A percentile compares a stretch with the other conserved stretches of the same genome.
Conservation (phyloP, 768 basidiomycete genomes). For the Hericium alpestre region DNA sequence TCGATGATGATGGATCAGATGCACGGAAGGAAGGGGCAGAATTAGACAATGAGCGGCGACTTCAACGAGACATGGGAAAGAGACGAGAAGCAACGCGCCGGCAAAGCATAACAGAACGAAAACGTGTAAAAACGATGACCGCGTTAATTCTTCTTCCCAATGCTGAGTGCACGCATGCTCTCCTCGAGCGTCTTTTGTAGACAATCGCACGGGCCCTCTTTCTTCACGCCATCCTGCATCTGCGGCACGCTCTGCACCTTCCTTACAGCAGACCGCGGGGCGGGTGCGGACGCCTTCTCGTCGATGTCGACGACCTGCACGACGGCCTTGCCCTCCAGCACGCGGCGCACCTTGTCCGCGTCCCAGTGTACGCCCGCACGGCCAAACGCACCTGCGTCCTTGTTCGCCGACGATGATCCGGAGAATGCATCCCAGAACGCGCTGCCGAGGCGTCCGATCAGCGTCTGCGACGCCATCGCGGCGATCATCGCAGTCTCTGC, state of each 20-base stretch:
- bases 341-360: slow-evolving; percentile 69
- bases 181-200: slow-evolving; percentile 46
- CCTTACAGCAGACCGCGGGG: neutral
- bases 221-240: neutral
- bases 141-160: slow-evolving; percentile 35
- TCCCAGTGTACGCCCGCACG: slow-evolving; percentile 28
- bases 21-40: too few relatives aligned
- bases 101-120: too few relatives aligned
- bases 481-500: slow-evolving; percentile 47
- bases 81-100: too few relatives aligned
- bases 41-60: too few relatives aligned
- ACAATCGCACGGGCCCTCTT: neutral
- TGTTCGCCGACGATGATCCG: slow-evolving; percentile 25
- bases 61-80: too few relatives aligned
- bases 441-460: slow-evolving; percentile 54
- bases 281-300: slow-evolving; percentile 7
- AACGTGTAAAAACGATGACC: neutral
- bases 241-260: neutral
- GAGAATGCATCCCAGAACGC: slow-evolving; percentile 90
- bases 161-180: slow-evolving; percentile 55
- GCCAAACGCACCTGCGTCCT: slow-evolving; percentile 14
- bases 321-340: slow-evolving; percentile 77
- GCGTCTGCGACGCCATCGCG: slow-evolving; percentile 68
- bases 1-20: too few relatives aligned
- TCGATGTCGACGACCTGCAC: slow-evolving; percentile 73